phyloP scores from a whole-genome alignment of 2,329 filamentous ascomycete genomes.

The Seiridium cupressi region DNA sequence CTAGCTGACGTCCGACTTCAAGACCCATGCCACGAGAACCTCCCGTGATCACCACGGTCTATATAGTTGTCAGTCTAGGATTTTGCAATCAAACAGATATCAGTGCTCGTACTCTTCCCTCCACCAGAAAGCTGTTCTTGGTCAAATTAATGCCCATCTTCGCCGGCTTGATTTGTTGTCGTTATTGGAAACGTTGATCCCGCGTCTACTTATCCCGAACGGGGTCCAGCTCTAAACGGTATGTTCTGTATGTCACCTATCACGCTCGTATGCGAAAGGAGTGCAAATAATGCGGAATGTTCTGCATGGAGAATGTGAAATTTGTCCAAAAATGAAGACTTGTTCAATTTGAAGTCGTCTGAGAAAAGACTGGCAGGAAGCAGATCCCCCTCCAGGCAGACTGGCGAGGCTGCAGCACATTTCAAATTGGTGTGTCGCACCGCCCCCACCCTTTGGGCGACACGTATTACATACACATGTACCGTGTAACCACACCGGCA shows the following conservation, averaged over 20 bases:
- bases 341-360: too few relatives aligned
- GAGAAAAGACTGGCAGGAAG: too few relatives aligned
- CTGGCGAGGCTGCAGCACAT: too few relatives aligned
- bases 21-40: conserved; percentile 71
- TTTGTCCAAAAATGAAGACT: too few relatives aligned
- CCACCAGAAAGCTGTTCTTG: conserved; percentile 59
- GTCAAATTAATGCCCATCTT: conserved; percentile 20
- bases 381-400: too few relatives aligned
- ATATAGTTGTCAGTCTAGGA: too few relatives aligned
- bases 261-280: not conserved
- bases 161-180: conserved; percentile 16
- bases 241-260: not conserved
- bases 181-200: not conserved
- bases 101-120: conserved; percentile 50
- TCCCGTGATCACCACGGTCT: conserved; percentile 59
- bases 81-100: conserved; percentile 15
- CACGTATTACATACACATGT: too few relatives aligned
- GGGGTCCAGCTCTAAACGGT: not conserved
- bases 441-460: too few relatives aligned
- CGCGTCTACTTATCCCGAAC: not conserved
- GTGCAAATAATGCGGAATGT: not conserved
- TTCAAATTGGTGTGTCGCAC: too few relatives aligned
- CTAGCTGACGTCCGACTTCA: conserved; percentile 57
- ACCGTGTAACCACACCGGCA: too few relatives aligned
- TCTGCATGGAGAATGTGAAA: too few relatives aligned